Evolutionary conservation across 2,329 filamentous ascomycete species (phyloP), one percentile per base, ranked within the genome.

Genomic region (Eutypa lata): DNA sequence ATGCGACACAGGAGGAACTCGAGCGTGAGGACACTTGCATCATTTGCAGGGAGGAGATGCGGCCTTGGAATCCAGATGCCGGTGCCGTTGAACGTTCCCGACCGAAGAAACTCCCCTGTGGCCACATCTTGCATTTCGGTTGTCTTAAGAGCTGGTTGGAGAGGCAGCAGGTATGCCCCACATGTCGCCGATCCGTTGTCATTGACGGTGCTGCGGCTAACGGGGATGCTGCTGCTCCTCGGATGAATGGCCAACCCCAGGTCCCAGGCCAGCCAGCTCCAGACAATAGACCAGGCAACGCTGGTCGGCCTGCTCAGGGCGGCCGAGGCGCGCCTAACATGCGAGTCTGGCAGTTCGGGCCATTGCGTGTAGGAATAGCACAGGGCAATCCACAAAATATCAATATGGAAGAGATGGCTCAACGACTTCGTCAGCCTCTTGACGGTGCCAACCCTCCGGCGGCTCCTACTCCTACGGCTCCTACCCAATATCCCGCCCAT

Each of bases 71-170:
- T 53, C 73, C 77, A 5, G 69, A 73, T 73, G 83, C 68, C 75
- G 87, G 83, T n/a, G 79, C 88, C 52, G 87, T 95, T 53, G 91
- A 97, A 65, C 83, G 93, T 51, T 82, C 89, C 52, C 83, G 94
- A 19, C 91, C 94, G 7, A 99, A 99, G 77, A 97, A 96, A 73
- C 81, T 99, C 10, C 94, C 94, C 0, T 99, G 94, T 71, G 92
- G 93, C 4, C 94, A 99, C 66, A 94, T 97, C 38, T 75, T 99
- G 38, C 94, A 99, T 70, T 89, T 97, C 59, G 88, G 91, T 47
- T 99, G 94, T 69, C 82, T 99, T 53, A 91, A 94, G 71, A 96
- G 92, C 69, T 99, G 94, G 94, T 80, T 99, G 26, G 94, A 99
- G 75, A 82, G 94, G 58, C 94, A 99, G 70, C 94, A 99, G 73